phyloP scores from a whole-genome alignment of 805 yeast genomes.

The Brettanomyces custersianus region DNA sequence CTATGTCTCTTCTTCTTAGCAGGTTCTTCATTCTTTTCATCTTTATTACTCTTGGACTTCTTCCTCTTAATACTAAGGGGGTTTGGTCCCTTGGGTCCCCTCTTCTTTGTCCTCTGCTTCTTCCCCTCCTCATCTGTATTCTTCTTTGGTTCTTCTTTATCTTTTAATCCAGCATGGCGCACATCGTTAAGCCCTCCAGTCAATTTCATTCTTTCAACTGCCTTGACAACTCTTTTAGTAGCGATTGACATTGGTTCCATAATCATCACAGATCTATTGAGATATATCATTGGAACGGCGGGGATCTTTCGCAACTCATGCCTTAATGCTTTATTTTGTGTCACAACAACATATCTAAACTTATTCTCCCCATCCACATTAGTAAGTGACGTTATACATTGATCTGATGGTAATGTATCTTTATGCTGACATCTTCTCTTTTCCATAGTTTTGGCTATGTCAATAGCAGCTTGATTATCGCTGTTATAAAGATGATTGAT shows the following conservation, averaged over 20 bases:
- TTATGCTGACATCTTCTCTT: constrained; percentile 87
- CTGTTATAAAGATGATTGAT: constrained; percentile 75
- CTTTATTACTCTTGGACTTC: constrained; percentile 6
- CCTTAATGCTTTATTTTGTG: constrained; percentile 68
- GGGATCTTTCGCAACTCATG: constrained; percentile 65
- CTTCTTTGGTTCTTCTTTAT: constrained; percentile 13
- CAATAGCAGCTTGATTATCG: constrained; percentile 68
- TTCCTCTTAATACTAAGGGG: constrained; percentile 79
- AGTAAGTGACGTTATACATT: constrained; percentile 69
- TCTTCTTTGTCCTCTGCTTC: constrained; percentile 36
- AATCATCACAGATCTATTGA: constrained; percentile 88
- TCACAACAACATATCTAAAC: constrained; percentile 84
- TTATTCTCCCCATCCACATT: constrained; percentile 69
- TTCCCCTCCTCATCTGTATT: constrained; percentile 13
- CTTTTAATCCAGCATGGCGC: constrained; percentile 33
- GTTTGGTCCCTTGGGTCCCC: constrained; percentile 77
- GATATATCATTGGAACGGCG: constrained; percentile 82
- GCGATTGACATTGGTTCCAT: constrained; percentile 88
- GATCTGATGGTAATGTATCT: constrained; percentile 44
- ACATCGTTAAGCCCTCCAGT: constrained; percentile 71
- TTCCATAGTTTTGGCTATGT: constrained; percentile 73
- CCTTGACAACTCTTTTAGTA: constrained; percentile 39
- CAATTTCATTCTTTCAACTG: constrained; percentile 59
- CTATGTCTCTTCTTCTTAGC: constrained; percentile 1
- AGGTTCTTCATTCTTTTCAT: not conserved